phyloP scores from a whole-genome alignment of 2,329 filamentous ascomycete genomes.

The Ilyonectria destructans region DNA sequence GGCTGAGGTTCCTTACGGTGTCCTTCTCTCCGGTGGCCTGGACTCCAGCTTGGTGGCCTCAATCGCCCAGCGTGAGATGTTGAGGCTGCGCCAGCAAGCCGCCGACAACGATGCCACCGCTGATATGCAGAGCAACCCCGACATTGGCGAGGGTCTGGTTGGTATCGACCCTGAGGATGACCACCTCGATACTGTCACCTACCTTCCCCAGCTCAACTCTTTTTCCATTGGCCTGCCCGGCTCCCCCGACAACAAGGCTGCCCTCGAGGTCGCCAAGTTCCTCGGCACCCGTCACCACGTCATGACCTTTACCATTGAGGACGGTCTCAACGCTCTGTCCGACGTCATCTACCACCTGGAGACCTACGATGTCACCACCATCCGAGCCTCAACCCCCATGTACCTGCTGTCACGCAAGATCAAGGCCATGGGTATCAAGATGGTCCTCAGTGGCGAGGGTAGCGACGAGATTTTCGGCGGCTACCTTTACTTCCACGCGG shows the following conservation, averaged over 20 bases:
- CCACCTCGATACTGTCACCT: conserved; percentile 89
- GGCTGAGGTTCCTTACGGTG: conserved; percentile 98
- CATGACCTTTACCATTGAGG: conserved; percentile 98
- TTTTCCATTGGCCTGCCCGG: conserved; percentile 98
- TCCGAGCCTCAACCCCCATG: conserved; percentile 98
- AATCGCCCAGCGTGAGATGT: conserved; percentile 94
- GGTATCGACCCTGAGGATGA: conserved; percentile 92
- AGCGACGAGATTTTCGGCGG: conserved; percentile 99
- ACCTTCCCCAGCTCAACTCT: conserved; percentile 95
- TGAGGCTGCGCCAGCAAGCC: conserved; percentile 80
- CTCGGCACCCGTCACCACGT: conserved; percentile 98
- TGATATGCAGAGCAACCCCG: conserved; percentile 63
- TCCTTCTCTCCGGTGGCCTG: conserved; percentile 93
- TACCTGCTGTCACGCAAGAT: conserved; percentile 98
- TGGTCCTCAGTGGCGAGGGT: conserved; percentile 97
- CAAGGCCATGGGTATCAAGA: conserved; percentile 99
- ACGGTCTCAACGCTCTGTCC: conserved; percentile 95
- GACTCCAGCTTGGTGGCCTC: conserved; percentile 96
- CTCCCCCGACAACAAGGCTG: conserved; percentile 93
- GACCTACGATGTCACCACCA: conserved; percentile 98
- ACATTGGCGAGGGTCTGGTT: conserved; percentile 82
- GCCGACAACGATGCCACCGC: conserved; percentile 63
- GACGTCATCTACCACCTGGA: conserved; percentile 99
- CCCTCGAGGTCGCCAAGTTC: conserved; percentile 94
- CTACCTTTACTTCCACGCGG: conserved; percentile 98